These are phyloP conservation scores for Xylariaceae sp. DNA, from an alignment of 2,329 filamentous ascomycete species.

Conservation along the genomic window DNA sequence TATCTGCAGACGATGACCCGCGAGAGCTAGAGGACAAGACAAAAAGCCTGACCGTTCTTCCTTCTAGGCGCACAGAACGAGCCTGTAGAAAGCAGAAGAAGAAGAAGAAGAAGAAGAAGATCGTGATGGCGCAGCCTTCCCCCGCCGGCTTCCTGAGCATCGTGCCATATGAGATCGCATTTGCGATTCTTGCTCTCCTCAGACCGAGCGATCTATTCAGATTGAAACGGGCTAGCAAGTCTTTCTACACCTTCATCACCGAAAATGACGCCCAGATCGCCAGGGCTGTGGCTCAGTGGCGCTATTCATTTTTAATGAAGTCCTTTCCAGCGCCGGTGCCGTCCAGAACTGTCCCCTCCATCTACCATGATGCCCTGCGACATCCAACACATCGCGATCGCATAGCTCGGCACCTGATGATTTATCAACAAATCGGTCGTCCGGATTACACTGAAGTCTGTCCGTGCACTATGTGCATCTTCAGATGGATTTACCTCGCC, in stretches of 20 bases:
- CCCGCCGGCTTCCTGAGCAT: slow-evolving; percentile 33
- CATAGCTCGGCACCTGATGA: slow-evolving; percentile 40
- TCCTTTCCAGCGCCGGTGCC: slow-evolving; percentile 48
- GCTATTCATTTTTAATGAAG: slow-evolving; percentile 46
- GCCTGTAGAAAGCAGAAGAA: slow-evolving; percentile 18
- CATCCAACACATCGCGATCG: slow-evolving; percentile 40
- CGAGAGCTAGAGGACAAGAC: slow-evolving; percentile 43
- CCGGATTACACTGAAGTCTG: slow-evolving; percentile 46
- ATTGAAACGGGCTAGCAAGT: slow-evolving; percentile 39
- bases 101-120: slow-evolving; percentile 40
- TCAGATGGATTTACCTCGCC: slow-evolving; percentile 53
- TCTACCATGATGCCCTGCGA: slow-evolving; percentile 30
- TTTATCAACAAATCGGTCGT: slow-evolving; percentile 47
- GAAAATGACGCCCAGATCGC: slow-evolving; percentile 41
- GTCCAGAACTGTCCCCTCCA: slow-evolving; percentile 32
- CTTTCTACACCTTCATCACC: slow-evolving; percentile 40
- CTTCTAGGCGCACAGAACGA: slow-evolving; percentile 50
- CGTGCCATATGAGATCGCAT: slow-evolving; percentile 49
- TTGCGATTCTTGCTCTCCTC: slow-evolving; percentile 43
- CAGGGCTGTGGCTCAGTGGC: slow-evolving; percentile 38
- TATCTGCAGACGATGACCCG: slow-evolving; percentile 38
- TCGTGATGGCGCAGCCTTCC: slow-evolving; percentile 31
- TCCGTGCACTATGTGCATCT: slow-evolving; percentile 51
- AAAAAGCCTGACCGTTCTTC: slow-evolving; percentile 38
- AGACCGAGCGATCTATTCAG: slow-evolving; percentile 47